Evolutionary conservation across 768 basidiomycete species (phyloP).

Genomic region (Neoboletus subvelutipes): DNA sequence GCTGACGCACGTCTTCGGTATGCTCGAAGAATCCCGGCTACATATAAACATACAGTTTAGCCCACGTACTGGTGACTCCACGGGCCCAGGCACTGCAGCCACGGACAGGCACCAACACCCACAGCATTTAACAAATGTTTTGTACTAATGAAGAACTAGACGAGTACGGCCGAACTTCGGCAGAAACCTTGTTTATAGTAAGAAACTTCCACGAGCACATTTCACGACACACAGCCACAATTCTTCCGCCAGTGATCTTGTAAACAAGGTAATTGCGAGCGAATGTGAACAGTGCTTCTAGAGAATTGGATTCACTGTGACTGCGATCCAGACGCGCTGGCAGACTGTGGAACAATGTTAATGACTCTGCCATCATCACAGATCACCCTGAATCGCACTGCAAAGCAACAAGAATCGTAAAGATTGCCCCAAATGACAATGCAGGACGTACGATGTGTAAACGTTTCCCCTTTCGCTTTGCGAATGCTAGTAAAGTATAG

Average conservation of each 20-base stretch:
- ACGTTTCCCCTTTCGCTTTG: constrained; percentile 67
- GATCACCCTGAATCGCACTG: constrained; percentile 69
- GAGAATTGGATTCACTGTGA: neutral
- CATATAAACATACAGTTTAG: too few species aligned
- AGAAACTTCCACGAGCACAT: too few species aligned
- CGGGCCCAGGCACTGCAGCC: neutral
- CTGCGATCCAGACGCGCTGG: neutral
- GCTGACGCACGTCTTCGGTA: too few species aligned
- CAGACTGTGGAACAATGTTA: constrained; percentile 24
- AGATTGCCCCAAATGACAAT: neutral
- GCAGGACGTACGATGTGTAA: constrained; percentile 52
- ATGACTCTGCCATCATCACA: constrained; percentile 57
- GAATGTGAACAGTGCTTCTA: neutral
- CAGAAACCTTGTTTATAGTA: too few species aligned
- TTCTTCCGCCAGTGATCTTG: too few species aligned
- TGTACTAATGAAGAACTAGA: too few species aligned
- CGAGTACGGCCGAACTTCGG: too few species aligned
- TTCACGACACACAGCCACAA: too few species aligned
- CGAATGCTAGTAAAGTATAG: constrained; percentile 84
- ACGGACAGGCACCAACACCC: neutral
- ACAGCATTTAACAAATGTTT: too few species aligned
- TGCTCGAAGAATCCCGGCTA: too few species aligned
- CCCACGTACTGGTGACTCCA: too few species aligned
- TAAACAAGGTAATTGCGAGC: neutral
- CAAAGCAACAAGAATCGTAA: neutral